Evolutionary conservation across 2,329 filamentous ascomycete species (phyloP), one percentile per base, ranked within the genome.

Genomic region (Penicillium sp.): DNA sequence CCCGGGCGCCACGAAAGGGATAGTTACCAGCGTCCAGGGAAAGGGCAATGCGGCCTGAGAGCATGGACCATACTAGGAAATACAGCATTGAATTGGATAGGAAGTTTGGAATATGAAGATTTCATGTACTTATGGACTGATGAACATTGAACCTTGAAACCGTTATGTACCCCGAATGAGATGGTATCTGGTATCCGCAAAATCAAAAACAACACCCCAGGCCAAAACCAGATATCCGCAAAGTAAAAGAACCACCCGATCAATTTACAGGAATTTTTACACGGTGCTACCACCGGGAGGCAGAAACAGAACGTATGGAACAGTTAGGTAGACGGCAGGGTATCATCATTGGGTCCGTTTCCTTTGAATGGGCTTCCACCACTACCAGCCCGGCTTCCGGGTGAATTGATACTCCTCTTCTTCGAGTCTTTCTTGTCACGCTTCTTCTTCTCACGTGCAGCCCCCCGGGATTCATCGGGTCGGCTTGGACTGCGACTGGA

Each of bases 401-500:
- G 44, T 0, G 56, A 55, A 5, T 37, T 43, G 3, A 48, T 29
- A 40, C 50, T 46, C 2, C 48, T 44, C 45, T 56, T 62, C 43
- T 61, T 63, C 0, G 26, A 15, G 7, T 62, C 60, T 31, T 60
- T 63, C 46, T 61, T 63, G 21, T 65, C 64, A 5, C 57, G 54
- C 35, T 58, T 64, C 49, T 62, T 64, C 35, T 60, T 66, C 33
- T 64, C 63, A 7, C 58, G 59, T 9, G 50, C 47, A 13, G 41
- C 47, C 7, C 32, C 46, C 8, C 55, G 59, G n/a, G 58, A 47
- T 21, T 66, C 64, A 37, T 64, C 64, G 4, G 54, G 49, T 26
- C 56, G 56, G 37, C 59, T 65, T 24, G 61, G 60, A 24, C 63
- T 65, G 15, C 61, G 62, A 41, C 60, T 65, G 1, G 61, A 61